These are phyloP conservation scores for Pistacia vera DNA, from an alignment of 345 rosid species.

Conservation along the genomic window DNA sequence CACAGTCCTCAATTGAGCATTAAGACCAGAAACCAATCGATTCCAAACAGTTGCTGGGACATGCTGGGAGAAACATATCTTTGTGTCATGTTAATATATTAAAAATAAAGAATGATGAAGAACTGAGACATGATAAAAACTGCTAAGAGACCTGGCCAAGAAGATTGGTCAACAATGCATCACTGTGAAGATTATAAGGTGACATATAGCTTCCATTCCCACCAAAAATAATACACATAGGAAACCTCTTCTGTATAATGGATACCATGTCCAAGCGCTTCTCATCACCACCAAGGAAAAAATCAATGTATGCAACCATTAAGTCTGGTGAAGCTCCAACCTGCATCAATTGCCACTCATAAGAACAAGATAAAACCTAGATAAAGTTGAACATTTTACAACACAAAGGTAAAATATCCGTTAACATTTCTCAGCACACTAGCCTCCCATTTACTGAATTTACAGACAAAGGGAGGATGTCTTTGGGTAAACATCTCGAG, in stretches of 20 bases:
- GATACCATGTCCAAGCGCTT: constrained; percentile 93
- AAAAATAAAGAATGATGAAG: constrained; percentile 7
- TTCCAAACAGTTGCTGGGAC: constrained; percentile 92
- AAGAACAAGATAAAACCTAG: constrained; percentile 16
- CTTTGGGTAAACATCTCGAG: background rate
- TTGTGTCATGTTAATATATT: constrained; percentile 10
- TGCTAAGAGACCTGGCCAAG: constrained; percentile 80
- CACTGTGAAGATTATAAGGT: constrained; percentile 85
- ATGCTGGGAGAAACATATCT: constrained; percentile 52
- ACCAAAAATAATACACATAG: constrained; percentile 96
- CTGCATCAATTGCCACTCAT: constrained; percentile 43
- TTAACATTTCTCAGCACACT: background rate
- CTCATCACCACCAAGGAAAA: constrained; percentile 98
- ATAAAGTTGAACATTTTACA: constrained; percentile 5
- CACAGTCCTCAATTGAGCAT: constrained; percentile 95
- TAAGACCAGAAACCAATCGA: constrained; percentile 92
- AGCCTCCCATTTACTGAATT: constrained; percentile 3
- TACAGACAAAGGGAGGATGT: background rate
- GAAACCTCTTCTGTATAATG: constrained; percentile 83
- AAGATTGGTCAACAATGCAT: constrained; percentile 77
- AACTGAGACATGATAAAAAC: constrained; percentile 1
- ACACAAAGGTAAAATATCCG: background rate
- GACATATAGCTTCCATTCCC: constrained; percentile 99
- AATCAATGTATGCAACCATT: constrained; percentile 92
- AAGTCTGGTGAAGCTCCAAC: constrained; percentile 96